Evolutionary conservation across 2,329 filamentous ascomycete species (phyloP), one percentile per base, ranked within the genome.

Genomic region (Colletotrichum neosansevieriae): DNA sequence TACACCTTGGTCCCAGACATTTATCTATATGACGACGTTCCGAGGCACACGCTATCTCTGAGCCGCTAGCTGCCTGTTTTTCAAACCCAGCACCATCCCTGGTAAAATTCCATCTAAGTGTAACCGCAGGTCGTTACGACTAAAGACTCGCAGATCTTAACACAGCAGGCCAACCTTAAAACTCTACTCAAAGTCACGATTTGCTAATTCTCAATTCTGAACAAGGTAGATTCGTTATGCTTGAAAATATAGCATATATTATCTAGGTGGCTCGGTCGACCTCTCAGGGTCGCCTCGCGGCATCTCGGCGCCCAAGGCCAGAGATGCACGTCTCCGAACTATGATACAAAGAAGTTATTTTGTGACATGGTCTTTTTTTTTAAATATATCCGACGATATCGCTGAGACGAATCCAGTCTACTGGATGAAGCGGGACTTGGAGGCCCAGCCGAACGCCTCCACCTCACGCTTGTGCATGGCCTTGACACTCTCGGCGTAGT

Each of bases 401-500:
- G 49, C 36, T 4, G 12, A 38, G 32, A n/a, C 9, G 49, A 51
- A 9, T 51, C 24, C 49, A 34, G 11, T 32, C 17, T 51, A 34
- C 34, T 50, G 34, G 29, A 64, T 50, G 50, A 65, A 58, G 32
- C 69, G 69, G n/a, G 69, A 70, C 65, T 62, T 69, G 57, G 65
- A 58, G 21, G 53, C 19, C 69, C 69, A 70, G 11, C 69, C 69
- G 29, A 58, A 63, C 10, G 64, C 19, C 19, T 62, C 65, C 15
- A 69, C 60, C 12, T 60, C 45, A 12, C 69, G 69, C 60, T 64
- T 74, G 54, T 63, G 38, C 68, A 73, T 75, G 58, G 71, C 69
- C 54, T 65, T 58, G 15, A 76, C 67, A 44, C 79, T 82, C 74
- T 78, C 66, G 2, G 76, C 79, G 63, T 79, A 83, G 53, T 83